phyloP scores from a whole-genome alignment of 768 basidiomycete genomes.

The Auricularia auricula-judae region DNA sequence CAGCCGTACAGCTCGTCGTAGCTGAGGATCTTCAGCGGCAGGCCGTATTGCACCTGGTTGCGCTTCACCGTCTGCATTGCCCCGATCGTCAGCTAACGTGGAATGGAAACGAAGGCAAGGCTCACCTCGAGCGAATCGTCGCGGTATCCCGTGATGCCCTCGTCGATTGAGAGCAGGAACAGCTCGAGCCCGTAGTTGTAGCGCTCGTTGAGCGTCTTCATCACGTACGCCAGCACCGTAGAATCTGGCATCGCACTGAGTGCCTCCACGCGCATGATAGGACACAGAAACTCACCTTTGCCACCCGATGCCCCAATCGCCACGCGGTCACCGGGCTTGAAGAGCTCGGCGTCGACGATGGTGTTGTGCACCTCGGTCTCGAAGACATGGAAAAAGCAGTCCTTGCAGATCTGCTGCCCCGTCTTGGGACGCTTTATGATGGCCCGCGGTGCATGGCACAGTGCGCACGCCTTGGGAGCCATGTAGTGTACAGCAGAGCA shows the following conservation, averaged over 20 bases:
- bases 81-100: background rate
- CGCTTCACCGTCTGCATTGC: conserved; percentile 80
- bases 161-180: conserved; percentile 92
- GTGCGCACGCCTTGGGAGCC: conserved; percentile 70
- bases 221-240: conserved; percentile 93
- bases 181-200: conserved; percentile 88
- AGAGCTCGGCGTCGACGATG: conserved; percentile 71
- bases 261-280: background rate
- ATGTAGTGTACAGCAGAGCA: conserved; percentile 26
- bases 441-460: conserved; percentile 66
- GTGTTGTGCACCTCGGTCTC: conserved; percentile 98
- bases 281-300: conserved; percentile 54
- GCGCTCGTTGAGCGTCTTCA: conserved; percentile 90
- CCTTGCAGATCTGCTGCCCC: conserved; percentile 91
- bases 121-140: conserved; percentile 91
- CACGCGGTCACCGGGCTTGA: conserved; percentile 81
- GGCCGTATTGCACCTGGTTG: conserved; percentile 89
- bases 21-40: conserved; percentile 91
- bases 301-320: conserved; percentile 98
- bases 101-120: conserved; percentile 3
- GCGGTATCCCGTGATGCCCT: conserved; percentile 95
- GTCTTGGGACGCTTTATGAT: conserved; percentile 95
- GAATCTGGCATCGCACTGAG: conserved; percentile 52
- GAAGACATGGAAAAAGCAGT: conserved; percentile 94
- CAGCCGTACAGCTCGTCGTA: conserved; percentile 97